These are phyloP conservation scores for Hypoxylon fuscum DNA, from an alignment of 495 filamentous ascomycete genomes.

Conservation along the genomic window DNA sequence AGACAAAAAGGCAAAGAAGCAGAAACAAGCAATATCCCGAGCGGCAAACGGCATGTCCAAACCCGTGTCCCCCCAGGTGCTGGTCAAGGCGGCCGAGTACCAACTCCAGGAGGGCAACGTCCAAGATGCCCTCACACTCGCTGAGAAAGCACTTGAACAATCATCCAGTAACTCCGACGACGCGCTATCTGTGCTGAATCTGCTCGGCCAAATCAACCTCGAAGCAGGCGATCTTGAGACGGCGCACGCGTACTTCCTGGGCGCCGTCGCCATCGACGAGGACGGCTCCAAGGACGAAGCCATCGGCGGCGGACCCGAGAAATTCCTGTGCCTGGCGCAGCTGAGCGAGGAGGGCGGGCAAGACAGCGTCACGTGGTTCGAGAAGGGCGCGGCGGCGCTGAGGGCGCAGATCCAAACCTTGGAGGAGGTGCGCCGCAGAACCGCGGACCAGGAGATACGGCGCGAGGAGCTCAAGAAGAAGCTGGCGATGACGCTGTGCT, in stretches of 20 bases:
- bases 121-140: constrained; percentile 71
- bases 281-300: constrained; percentile 70
- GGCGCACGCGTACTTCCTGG: constrained; percentile 73
- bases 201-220: constrained; percentile 85
- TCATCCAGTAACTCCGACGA: constrained; percentile 45
- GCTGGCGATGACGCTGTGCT: constrained; percentile 86
- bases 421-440: constrained; percentile 34
- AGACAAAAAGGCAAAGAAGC: constrained; percentile 51
- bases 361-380: constrained; percentile 88
- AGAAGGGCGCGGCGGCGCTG: constrained; percentile 77
- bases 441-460: constrained; percentile 54
- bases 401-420: constrained; percentile 69
- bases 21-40: constrained; percentile 44
- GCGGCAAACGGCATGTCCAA: constrained; percentile 35
- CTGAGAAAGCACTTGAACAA: constrained; percentile 67
- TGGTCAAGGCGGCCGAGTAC: constrained; percentile 72
- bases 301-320: constrained; percentile 83
- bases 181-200: constrained; percentile 71
- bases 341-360: constrained; percentile 85
- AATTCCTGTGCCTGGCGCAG: constrained; percentile 96
- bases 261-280: constrained; percentile 76
- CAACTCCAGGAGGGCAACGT: constrained; percentile 76
- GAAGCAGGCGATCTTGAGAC: constrained; percentile 81
- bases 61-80: constrained; percentile 48
- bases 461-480: constrained; percentile 77